Conservation (phyloP, 1,139 yeast genomes). For the Blastobotrys indianensis region DNA sequence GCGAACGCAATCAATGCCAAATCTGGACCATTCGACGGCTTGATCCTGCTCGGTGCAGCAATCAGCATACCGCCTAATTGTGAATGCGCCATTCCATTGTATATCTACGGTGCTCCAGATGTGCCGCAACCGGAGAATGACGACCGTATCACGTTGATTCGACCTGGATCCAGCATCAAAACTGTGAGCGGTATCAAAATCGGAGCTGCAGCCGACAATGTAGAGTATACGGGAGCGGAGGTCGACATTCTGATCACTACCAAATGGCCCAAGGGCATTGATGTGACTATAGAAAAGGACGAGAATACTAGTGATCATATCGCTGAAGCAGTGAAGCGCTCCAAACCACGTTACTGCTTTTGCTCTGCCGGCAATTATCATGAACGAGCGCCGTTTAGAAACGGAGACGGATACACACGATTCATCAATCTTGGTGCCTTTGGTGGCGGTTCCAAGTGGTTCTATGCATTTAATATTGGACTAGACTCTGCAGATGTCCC, state of each 20-base stretch:
- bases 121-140: neutral
- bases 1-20: conserved; percentile 22
- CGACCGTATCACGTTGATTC: conserved; percentile 4
- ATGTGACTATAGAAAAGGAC: conserved; percentile 3
- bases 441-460: conserved; percentile 22
- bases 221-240: neutral
- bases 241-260: conserved; percentile 19
- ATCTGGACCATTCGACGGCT: conserved; percentile 26
- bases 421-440: conserved; percentile 25
- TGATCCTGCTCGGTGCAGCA: conserved; percentile 20
- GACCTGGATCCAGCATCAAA: conserved; percentile 4
- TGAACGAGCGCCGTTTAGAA: conserved; percentile 26
- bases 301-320: conserved; percentile 7
- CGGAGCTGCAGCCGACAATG: neutral
- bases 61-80: conserved; percentile 5
- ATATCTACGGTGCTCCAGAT: neutral
- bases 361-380: conserved; percentile 15
- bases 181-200: conserved; percentile 10
- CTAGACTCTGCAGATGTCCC: neutral
- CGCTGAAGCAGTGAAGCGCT: conserved; percentile 8
- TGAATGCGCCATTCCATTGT: conserved; percentile 3
- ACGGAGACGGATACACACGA: conserved; percentile 18
- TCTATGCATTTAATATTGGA: conserved; percentile 26
- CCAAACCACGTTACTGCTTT: conserved; percentile 23
- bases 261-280: conserved; percentile 20